These are phyloP conservation scores for Pontederia crassipes DNA, from an alignment of 176 grass and related monocot genomes.

Conservation along the genomic window DNA sequence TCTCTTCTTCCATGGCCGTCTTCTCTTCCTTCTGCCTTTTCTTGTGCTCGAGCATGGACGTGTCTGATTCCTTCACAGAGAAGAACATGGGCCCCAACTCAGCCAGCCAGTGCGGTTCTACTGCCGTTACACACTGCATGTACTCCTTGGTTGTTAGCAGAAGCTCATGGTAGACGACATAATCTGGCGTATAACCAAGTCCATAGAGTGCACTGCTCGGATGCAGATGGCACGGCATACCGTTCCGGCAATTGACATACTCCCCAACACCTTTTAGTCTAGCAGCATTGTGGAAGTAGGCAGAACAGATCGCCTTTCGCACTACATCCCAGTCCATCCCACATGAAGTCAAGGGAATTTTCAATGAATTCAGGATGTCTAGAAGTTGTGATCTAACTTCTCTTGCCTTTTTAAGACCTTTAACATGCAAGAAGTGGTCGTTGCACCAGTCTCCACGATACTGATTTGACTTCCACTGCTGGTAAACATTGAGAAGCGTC, in stretches of 20 bases:
- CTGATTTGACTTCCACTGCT: slow-evolving; percentile 89
- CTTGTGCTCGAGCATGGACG: slow-evolving; percentile 80
- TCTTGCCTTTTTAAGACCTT: slow-evolving; percentile 83
- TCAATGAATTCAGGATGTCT: slow-evolving; percentile 85
- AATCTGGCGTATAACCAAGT: slow-evolving; percentile 76
- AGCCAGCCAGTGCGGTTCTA: slow-evolving; percentile 86
- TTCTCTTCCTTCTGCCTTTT: slow-evolving; percentile 93
- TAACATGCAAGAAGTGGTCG: slow-evolving; percentile 90
- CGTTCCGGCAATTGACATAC: slow-evolving; percentile 90
- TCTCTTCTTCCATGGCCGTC: slow-evolving; percentile 90
- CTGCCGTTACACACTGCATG: slow-evolving; percentile 94
- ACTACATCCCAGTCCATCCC: slow-evolving; percentile 91
- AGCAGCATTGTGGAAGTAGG: slow-evolving; percentile 89
- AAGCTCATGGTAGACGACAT: slow-evolving; percentile 88
- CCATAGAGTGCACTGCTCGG: slow-evolving; percentile 90
- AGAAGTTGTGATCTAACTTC: slow-evolving; percentile 89
- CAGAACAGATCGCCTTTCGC: slow-evolving; percentile 84
- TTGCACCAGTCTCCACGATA: slow-evolving; percentile 99
- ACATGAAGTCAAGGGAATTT: slow-evolving; percentile 72
- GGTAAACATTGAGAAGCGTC: slow-evolving; percentile 85
- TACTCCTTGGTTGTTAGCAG: slow-evolving; percentile 94
- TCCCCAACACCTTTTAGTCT: slow-evolving; percentile 86
- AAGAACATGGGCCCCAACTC: slow-evolving; percentile 98
- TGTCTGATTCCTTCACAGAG: slow-evolving; percentile 77
- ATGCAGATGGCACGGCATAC: slow-evolving; percentile 93